Conservation (phyloP, 148 eudicot genomes). For the Fagopyrum esculentum region DNA sequence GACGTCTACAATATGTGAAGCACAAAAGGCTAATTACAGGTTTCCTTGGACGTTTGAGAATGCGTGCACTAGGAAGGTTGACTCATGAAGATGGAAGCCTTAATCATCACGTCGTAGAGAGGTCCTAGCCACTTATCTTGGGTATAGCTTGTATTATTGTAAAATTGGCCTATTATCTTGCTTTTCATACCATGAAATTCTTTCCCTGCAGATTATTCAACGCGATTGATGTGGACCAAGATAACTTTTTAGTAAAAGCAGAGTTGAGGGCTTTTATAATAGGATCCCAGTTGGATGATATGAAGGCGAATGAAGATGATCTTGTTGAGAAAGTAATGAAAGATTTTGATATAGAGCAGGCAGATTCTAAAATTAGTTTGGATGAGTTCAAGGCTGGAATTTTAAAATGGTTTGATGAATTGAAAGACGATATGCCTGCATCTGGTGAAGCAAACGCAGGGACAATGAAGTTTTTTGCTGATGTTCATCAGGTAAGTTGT, state of each 20-base stretch:
- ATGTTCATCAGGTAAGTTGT: conserved; percentile 26
- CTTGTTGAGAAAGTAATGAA: conserved; percentile 49
- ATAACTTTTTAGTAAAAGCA: conserved; percentile 39
- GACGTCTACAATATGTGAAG: conserved; percentile 48
- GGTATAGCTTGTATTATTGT: background rate
- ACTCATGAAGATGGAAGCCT: conserved; percentile 37
- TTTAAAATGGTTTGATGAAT: conserved; percentile 41
- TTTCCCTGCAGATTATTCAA: conserved; percentile 50
- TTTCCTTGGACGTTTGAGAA: conserved; percentile 51
- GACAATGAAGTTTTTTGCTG: conserved; percentile 34
- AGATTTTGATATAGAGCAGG: conserved; percentile 72
- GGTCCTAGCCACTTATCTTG: conserved; percentile 17
- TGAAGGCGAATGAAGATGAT: conserved; percentile 41
- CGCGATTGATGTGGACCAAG: conserved; percentile 36
- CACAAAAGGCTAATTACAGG: conserved; percentile 63
- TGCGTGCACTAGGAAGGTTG: conserved; percentile 51
- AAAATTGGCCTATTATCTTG: background rate
- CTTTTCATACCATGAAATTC: conserved; percentile 22
- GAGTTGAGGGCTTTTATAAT: conserved; percentile 63
- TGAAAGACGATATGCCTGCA: conserved; percentile 28
- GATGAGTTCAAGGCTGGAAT: conserved; percentile 57
- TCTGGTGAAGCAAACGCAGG: conserved; percentile 12
- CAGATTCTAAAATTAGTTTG: conserved; percentile 32
- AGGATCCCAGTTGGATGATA: conserved; percentile 55
- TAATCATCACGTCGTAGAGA: conserved; percentile 34